A percentile compares a stretch with the other conserved stretches of the same genome.
Evolutionary conservation across 108 stramenopile genomes (phyloP).

Genomic region (Cylindrotheca fusiformis): DNA sequence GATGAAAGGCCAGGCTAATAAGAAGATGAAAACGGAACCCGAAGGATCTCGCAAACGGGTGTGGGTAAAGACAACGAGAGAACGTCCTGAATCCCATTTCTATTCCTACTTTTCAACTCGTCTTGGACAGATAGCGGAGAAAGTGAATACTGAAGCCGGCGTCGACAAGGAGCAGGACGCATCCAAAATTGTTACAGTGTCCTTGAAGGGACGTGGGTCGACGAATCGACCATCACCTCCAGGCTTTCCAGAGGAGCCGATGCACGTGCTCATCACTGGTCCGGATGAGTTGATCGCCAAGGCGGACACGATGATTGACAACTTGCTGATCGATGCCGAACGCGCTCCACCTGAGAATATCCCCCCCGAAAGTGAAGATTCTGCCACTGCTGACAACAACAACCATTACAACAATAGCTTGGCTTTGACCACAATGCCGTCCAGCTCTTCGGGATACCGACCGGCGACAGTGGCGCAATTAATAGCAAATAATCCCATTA

Average conservation of each 20-base stretch:
- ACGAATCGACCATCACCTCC: slow-evolving; percentile 32
- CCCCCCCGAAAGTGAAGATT: slow-evolving; percentile 20
- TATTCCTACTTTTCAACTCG: slow-evolving; percentile 23
- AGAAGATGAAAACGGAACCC: slow-evolving; percentile 16
- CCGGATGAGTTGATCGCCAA: slow-evolving; percentile 35
- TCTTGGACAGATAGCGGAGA: slow-evolving; percentile 8
- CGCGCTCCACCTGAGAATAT: slow-evolving; percentile 51
- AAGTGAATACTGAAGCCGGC: slow-evolving; percentile 6
- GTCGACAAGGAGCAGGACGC: neutral
- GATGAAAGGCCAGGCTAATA: slow-evolving; percentile 4
- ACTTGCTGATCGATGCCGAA: slow-evolving; percentile 64
- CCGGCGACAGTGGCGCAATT: slow-evolving; percentile 85
- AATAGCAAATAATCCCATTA: slow-evolving; percentile 44
- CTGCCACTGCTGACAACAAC: neutral
- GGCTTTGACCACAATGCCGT: slow-evolving; percentile 20
- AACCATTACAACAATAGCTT: slow-evolving; percentile 10
- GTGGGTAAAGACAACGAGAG: slow-evolving; percentile 40
- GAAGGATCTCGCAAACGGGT: slow-evolving; percentile 28
- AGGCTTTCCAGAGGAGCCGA: slow-evolving; percentile 59
- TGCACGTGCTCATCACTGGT: slow-evolving; percentile 72
- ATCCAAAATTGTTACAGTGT: slow-evolving; percentile 9
- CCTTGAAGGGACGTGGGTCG: slow-evolving; percentile 39
- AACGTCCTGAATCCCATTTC: slow-evolving; percentile 38
- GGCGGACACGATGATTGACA: slow-evolving; percentile 53
- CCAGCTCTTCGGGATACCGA: slow-evolving; percentile 27